phyloP scores from a whole-genome alignment of 148 eudicot genomes.

The Heliosperma pusillum region DNA sequence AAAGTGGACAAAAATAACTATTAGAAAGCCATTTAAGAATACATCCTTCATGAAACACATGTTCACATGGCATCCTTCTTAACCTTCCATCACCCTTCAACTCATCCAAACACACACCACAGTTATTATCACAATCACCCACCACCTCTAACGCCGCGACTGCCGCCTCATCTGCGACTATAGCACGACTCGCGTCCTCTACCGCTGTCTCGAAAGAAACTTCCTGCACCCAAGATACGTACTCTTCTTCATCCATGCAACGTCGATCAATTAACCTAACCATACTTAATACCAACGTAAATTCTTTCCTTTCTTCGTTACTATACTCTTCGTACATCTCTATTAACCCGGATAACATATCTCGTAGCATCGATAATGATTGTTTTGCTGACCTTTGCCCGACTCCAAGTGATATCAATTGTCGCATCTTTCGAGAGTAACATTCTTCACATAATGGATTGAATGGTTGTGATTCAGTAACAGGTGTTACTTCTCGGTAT shows the following conservation, averaged over 20 bases:
- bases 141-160: background rate
- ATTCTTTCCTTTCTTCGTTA: background rate
- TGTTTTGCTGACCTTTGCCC: background rate
- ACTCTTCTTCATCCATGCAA: background rate
- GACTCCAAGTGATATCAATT: background rate
- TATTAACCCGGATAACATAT: background rate
- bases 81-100: background rate
- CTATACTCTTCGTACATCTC: background rate
- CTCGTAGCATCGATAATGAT: background rate
- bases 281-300: background rate
- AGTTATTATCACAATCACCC: background rate
- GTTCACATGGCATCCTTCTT: conserved; percentile 10
- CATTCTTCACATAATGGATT: background rate
- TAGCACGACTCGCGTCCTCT: background rate
- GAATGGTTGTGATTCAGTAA: background rate
- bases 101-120: conserved; percentile 14
- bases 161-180: background rate
- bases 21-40: conserved; percentile 4
- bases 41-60: conserved; percentile 16
- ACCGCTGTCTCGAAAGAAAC: background rate
- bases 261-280: background rate
- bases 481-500: background rate
- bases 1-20: conserved; percentile 8
- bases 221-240: background rate
- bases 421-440: background rate